Base-by-base conservation (phyloP, 352 stramenopile genomes). In the Pythium periplocum region DNA sequence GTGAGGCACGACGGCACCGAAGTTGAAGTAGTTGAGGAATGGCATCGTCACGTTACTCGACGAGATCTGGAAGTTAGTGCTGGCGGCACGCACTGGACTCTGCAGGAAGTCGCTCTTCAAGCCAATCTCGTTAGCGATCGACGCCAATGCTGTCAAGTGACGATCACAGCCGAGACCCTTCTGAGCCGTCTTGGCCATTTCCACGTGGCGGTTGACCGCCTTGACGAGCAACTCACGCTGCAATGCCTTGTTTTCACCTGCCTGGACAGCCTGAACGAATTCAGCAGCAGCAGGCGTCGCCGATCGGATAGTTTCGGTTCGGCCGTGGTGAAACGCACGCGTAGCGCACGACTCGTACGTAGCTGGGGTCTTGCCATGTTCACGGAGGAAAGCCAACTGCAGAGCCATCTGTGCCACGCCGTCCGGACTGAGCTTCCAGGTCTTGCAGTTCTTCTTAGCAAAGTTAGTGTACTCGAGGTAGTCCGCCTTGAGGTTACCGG, bases 311-410 rank as follows among this genome's bases (percentile, higher is more conserved):
- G 85, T 96, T 65, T 98, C 91, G 32, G 91, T 98, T 39, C 91
- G 86, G 35, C 91, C 91, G 56, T 96, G 88, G 55, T 91, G 84
- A 66, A 96, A 98, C 57, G 58, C 62, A 30, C 89, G 79, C 44
- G 89, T 97, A n/a, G 90, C 88, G 64, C 87, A 96, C 66, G 87
- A 97, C 69, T 98, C 90, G 66, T 98, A 98, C 17, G 83, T 90
- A 0, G 89, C 69, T 5, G 87, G 69, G 31, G 94, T 68, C 54
- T 85, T 72, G 45, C 78, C 77, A 46, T 97, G 82, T 38, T 81
- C 48, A 35, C 81, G 74, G 48, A 77, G 83, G 60, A 95, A 98
- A 31, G 90, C 89, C 9, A 97, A 63, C 65, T 98, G 91, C 40
- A 97, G 75, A 11, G 86, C 86, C 87, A 97, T 96, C 61, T 98